Percentiles rank a stretch among this genome's conserved stretches.
Conservation (phyloP, 2,329 filamentous ascomycete species). For the Aphanocladium album region DNA sequence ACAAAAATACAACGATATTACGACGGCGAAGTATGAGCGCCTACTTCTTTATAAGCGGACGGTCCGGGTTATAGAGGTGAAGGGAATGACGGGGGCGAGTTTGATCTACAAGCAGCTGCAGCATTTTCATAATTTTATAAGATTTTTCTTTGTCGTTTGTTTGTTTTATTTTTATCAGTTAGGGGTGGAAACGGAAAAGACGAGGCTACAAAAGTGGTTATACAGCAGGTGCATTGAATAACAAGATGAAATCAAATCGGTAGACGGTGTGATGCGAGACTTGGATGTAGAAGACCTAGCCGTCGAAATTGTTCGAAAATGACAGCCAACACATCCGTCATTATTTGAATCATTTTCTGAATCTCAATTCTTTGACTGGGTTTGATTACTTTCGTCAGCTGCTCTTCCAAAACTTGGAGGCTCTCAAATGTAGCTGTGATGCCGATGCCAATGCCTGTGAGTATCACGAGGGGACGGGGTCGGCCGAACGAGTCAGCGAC, state of each 20-base stretch:
- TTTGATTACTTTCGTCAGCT: too few species aligned
- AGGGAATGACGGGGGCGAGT: background rate
- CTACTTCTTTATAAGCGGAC: background rate
- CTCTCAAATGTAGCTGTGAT: too few species aligned
- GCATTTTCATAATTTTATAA: constrained; percentile 4
- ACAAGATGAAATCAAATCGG: background rate
- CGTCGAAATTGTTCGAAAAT: too few species aligned
- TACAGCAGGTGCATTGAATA: background rate
- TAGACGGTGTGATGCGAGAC: background rate
- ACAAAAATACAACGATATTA: background rate
- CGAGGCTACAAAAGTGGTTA: background rate
- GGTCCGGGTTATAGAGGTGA: background rate
- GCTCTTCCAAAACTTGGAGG: too few species aligned
- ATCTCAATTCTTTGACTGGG: too few species aligned
- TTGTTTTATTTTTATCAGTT: background rate
- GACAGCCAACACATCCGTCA: too few species aligned
- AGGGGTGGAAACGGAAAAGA: background rate
- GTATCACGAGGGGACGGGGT: too few species aligned
- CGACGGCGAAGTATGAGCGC: background rate
- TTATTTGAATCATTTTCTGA: too few species aligned
- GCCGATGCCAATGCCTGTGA: too few species aligned
- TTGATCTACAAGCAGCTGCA: constrained; percentile 1
- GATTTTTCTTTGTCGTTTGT: background rate
- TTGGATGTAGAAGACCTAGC: too few species aligned
- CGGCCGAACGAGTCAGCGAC: background rate